Base-by-base conservation (phyloP, 176 grass and related monocot genomes). In the Zoysia pacifica region DNA sequence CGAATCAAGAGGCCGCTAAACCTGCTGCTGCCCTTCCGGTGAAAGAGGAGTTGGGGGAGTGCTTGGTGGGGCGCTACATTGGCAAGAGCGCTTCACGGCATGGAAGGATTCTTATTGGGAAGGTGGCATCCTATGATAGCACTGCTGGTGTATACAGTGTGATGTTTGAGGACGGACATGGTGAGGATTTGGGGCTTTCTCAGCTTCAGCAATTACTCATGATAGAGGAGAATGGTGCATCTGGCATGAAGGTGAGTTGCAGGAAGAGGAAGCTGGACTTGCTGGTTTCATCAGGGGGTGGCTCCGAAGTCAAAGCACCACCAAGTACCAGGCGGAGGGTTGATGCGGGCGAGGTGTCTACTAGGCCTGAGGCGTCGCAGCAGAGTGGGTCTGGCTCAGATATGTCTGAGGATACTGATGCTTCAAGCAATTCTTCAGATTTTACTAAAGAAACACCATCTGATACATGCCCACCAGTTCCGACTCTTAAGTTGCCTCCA, bases 201-300 rank as follows among this genome's bases (percentile, higher is more conserved):
- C 43, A 45, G 43, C 43, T 45, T 6, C 3, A 7, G 45, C 6
- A 47, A 7, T 47, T 47, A 47, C 4, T 7, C 3, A 47, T 47
- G 45, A 7, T 7, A 1, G 45, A 47, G 45, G 45, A 47, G 20
- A 85, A 73, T 48, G 75, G 69, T 67, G 80, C 77, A 40, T 87
- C 79, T 49, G 89, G 93, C 70, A 87, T 97, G 88, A 93, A 97
- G 83, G 65, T 93, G 52, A 97, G 86, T 58, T 93, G 93, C 76
- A 83, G 88, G 74, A 97, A 97, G 83, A 97, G 93, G 83, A 97
- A 97, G 69, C 88, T 97, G 49, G 93, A 93, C 76, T 65, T 88
- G 72, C 65, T 97, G 51, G 88, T 89, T 75, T 91, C 80, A 9
- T 92, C 81, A 1, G 88, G 77, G 11, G 44, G 43, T 28, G 70